A percentile compares a stretch with the other conserved stretches of the same genome.
Evolutionary conservation across 805 yeast species (phyloP).

Genomic region (Jamesozyma piceae): DNA sequence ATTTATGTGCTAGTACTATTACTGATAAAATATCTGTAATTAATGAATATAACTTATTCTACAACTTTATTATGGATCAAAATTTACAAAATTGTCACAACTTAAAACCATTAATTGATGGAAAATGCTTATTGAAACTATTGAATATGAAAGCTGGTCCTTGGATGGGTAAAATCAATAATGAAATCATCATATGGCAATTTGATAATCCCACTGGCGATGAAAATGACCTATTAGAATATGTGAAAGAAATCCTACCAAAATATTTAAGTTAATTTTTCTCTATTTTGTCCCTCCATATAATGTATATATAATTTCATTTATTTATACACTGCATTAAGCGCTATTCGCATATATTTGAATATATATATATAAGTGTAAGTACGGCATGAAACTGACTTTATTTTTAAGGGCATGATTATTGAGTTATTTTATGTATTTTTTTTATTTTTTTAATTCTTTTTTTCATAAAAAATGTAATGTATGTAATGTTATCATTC

Average conservation of each 20-base stretch:
- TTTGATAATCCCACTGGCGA: conserved; percentile 55
- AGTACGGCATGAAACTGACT: too few relatives aligned
- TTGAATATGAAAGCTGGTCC: conserved; percentile 69
- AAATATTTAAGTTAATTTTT: conserved; percentile 8
- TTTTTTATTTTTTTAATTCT: too few relatives aligned
- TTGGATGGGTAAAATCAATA: conserved; percentile 60
- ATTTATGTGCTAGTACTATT: conserved; percentile 3
- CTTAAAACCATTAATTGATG: conserved; percentile 63
- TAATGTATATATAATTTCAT: background rate
- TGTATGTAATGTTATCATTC: too few relatives aligned
- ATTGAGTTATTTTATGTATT: too few relatives aligned
- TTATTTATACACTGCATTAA: background rate
- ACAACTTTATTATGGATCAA: conserved; percentile 19
- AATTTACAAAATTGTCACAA: conserved; percentile 25
- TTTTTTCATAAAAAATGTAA: too few relatives aligned
- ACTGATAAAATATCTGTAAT: conserved; percentile 12
- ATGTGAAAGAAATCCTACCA: conserved; percentile 22
- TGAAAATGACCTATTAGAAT: conserved; percentile 46
- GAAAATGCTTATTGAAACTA: conserved; percentile 51
- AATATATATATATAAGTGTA: background rate
- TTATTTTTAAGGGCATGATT: too few relatives aligned
- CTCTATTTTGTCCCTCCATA: background rate
- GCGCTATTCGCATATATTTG: background rate
- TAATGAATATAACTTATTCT: conserved; percentile 29
- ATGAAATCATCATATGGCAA: conserved; percentile 62